Conservation (phyloP, 371 early-diverging fungal species). For the Circinella umbellata region DNA sequence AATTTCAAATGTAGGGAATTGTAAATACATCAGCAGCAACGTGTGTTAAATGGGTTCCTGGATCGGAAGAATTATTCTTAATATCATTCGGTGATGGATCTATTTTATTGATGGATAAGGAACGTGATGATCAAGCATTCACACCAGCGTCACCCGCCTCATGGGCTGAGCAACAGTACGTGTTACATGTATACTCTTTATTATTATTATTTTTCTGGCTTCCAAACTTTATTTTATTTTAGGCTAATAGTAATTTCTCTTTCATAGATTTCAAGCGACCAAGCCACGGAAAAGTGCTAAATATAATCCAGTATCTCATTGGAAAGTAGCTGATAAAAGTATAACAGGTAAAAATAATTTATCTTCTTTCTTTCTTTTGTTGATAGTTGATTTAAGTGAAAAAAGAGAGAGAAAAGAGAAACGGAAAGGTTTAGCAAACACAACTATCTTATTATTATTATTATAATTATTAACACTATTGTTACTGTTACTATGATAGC, state of each 20-base stretch:
- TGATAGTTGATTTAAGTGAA: no score
- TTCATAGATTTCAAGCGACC: conserved; percentile 21
- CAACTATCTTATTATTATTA: no score
- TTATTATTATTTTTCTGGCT: not conserved
- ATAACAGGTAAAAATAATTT: conserved; percentile 59
- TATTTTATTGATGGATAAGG: conserved; percentile 76
- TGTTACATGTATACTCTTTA: not conserved
- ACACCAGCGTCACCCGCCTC: conserved; percentile 12
- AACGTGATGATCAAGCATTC: conserved; percentile 18
- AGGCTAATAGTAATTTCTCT: not conserved
- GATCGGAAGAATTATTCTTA: conserved; percentile 83
- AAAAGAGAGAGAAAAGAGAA: no score
- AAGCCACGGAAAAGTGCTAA: conserved; percentile 41
- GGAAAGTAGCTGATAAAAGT: conserved; percentile 70
- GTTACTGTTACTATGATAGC: conserved; percentile 29
- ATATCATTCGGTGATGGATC: conserved; percentile 79
- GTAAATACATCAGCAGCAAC: conserved; percentile 74
- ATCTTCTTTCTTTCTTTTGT: no score
- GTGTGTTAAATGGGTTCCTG: conserved; percentile 90
- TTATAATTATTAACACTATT: not conserved
- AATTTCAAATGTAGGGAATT: conserved; percentile 47
- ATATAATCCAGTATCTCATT: conserved; percentile 78
- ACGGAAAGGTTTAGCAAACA: no score
- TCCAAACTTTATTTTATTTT: not conserved
- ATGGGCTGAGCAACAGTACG: conserved; percentile 24